Conservation (phyloP, 2,329 filamentous ascomycete genomes). For the Neonectria coccinea region DNA sequence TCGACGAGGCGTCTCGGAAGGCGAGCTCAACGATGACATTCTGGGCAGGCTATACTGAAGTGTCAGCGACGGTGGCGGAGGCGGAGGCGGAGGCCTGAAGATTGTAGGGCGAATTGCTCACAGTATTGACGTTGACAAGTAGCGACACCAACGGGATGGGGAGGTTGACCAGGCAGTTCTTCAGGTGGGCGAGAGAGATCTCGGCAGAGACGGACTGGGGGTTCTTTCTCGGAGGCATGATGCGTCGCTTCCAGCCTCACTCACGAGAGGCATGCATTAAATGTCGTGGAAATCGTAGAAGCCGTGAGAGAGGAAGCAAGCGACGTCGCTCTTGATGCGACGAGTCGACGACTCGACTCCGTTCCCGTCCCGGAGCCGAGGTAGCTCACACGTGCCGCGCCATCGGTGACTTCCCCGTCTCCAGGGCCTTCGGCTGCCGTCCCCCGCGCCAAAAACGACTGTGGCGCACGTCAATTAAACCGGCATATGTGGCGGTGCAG, state of each 20-base stretch:
- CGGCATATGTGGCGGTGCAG: constrained; percentile 40
- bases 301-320: constrained; percentile 12
- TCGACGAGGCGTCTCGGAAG: constrained; percentile 68
- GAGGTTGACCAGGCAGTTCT: constrained; percentile 95
- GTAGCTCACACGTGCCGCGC: constrained; percentile 53
- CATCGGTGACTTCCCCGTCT: constrained; percentile 45
- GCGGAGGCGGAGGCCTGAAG: constrained; percentile 1
- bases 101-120: constrained; percentile 59
- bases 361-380: constrained; percentile 48
- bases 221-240: constrained; percentile 65
- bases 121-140: constrained; percentile 89
- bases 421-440: constrained; percentile 22
- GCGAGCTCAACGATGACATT: constrained; percentile 96
- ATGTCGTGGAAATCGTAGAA: constrained; percentile 3
- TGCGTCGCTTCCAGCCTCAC: constrained; percentile 28
- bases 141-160: constrained; percentile 85
- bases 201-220: constrained; percentile 79
- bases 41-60: constrained; percentile 76
- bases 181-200: constrained; percentile 85
- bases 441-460: constrained; percentile 17
- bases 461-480: constrained; percentile 47
- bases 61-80: constrained; percentile 33
- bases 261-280: background rate
- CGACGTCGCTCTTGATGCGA: constrained; percentile 34
- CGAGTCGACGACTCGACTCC: constrained; percentile 34